phyloP scores from a whole-genome alignment of 2,329 filamentous ascomycete species.

The Fusarium redolens region DNA sequence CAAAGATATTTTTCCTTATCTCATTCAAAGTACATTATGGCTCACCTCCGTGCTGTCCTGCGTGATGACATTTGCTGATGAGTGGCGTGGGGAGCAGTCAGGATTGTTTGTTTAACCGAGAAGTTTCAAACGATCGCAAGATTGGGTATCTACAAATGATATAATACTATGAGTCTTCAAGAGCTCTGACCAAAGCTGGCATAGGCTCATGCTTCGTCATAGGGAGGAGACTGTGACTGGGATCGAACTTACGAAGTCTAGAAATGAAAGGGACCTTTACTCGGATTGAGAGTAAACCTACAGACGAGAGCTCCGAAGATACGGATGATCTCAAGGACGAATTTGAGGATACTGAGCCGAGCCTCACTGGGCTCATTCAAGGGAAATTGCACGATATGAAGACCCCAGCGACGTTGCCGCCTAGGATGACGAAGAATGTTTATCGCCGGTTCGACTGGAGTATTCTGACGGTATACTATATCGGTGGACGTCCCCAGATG shows the following conservation, averaged over 20 bases:
- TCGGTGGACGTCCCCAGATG: background rate
- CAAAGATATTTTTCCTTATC: conserved; percentile 19
- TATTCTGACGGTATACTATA: background rate
- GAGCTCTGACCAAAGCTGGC: background rate
- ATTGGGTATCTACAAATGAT: background rate
- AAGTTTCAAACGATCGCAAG: no score
- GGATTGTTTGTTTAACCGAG: background rate
- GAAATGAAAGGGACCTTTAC: background rate
- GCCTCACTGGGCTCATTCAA: background rate
- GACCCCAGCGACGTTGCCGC: background rate
- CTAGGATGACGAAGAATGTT: background rate
- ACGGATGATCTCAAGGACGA: background rate
- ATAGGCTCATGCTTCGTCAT: background rate
- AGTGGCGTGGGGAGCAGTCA: background rate
- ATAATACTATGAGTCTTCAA: background rate
- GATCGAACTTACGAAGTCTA: background rate
- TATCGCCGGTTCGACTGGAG: background rate
- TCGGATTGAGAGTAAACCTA: background rate
- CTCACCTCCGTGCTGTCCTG: background rate
- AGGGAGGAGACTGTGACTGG: background rate
- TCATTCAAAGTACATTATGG: conserved; percentile 24
- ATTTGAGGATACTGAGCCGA: background rate
- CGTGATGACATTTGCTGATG: background rate
- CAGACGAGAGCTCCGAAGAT: background rate
- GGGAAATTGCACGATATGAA: background rate